Base-by-base conservation (phyloP, 2,329 filamentous ascomycete species). In the Cercospora sesami region DNA sequence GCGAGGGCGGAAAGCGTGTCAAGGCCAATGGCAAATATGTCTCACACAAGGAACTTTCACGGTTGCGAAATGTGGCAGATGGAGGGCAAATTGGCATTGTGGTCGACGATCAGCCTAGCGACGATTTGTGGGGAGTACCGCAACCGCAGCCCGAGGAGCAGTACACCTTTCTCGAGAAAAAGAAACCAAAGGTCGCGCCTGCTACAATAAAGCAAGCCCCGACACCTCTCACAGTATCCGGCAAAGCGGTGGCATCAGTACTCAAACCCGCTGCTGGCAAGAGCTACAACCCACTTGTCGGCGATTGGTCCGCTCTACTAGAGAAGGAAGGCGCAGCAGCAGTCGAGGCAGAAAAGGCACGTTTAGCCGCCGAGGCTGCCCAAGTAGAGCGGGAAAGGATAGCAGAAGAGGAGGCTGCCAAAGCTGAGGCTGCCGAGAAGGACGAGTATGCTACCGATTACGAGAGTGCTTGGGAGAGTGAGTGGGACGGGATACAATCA, bases 391-490 rank as follows among this genome's bases (percentile, higher is more conserved):
- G 86, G 74, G 82, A 87, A 72, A 91, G 93, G 75, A 87, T 91
- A 18, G 86, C 89, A 0, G 88, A 87, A 51, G 94, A 90, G 9
- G 89, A 90, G 18, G 91, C 90, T 2, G 87, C 91, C 73, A 89
- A 91, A 2, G 90, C 93, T 60, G 91, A 91, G 16, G 90, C 89
- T 0, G 89, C 92, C 75, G 69, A 87, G 88, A 78, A 94, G 88
- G 84, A 79, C 14, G 93, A 96, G 68, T 91, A 94, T 74, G 76
- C 74, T 2, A 77, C 76, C 0, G 76, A 78, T 55, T 77, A 77
- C 62, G 94, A 97, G 77, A 95, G 91, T 58, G 93, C 92, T 14
- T 97, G 93, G 93, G 94, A 97, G 81, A 97, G 92, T 77, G 93
- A 89, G 73, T 86, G 86, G 78, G 86, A 92, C 65, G 87, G 86